phyloP scores from a whole-genome alignment of 768 basidiomycete genomes.

The Leccinum uliginosum region DNA sequence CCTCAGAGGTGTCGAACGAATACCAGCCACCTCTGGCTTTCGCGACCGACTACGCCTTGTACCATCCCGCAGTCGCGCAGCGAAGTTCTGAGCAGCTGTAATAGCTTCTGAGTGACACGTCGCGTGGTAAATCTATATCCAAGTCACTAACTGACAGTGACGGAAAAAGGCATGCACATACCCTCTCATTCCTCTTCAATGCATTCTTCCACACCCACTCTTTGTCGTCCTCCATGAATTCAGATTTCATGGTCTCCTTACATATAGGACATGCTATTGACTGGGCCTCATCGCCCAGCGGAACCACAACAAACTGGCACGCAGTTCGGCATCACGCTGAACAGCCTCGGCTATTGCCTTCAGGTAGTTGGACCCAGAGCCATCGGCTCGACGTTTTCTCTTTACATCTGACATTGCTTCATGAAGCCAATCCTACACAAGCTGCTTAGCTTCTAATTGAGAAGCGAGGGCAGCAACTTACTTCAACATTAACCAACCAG shows the following conservation, averaged over 20 bases:
- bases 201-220: conserved; percentile 99
- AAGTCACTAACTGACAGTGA: conserved; percentile 1
- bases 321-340: conserved; percentile 72
- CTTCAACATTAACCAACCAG: conserved; percentile 83
- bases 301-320: conserved; percentile 82
- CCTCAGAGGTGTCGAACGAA: conserved; percentile 38
- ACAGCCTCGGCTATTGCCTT: conserved; percentile 62
- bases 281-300: conserved; percentile 84
- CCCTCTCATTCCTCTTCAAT: conserved; percentile 75
- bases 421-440: conserved; percentile 79
- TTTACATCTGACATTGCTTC: conserved; percentile 58
- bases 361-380: conserved; percentile 44
- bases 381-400: conserved; percentile 64
- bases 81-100: conserved; percentile 58
- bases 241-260: conserved; percentile 88
- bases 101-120: conserved; percentile 87
- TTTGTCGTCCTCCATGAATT: conserved; percentile 93
- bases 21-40: conserved; percentile 58
- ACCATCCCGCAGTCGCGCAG: conserved; percentile 64
- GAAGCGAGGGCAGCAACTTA: conserved; percentile 28
- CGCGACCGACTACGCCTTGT: conserved; percentile 62
- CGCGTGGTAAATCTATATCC: conserved; percentile 80
- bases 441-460: conserved; percentile 12
- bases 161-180: conserved; percentile 36
- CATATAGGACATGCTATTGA: conserved; percentile 89